Evolutionary conservation across 1,284 basidiomycete genomes (phyloP).

Genomic region (Pseudozyma sp.): DNA sequence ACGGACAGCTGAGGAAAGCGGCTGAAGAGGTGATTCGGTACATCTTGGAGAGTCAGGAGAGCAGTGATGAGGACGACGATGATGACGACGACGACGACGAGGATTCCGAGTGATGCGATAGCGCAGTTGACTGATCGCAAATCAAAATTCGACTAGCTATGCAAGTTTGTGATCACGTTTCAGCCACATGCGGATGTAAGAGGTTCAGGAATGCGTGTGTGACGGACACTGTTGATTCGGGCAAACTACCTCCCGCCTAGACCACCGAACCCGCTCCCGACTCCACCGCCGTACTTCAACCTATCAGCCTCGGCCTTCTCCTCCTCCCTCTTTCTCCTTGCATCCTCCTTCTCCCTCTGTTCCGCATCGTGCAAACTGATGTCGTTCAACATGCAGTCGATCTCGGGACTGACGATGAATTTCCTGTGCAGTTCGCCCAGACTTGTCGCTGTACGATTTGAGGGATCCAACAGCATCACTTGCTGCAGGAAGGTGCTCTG

Average conservation of each 20-base stretch:
- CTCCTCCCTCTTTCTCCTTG: conserved; percentile 12
- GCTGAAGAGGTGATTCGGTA: conserved; percentile 69
- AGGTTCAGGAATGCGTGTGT: too few species aligned
- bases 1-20: conserved; percentile 66
- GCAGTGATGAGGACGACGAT: conserved; percentile 65
- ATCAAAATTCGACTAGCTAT: too few species aligned
- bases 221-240: too few species aligned
- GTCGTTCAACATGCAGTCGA: conserved; percentile 80
- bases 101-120: conserved; percentile 10
- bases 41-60: conserved; percentile 68
- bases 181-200: background rate
- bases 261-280: conserved; percentile 12
- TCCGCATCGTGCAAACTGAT: conserved; percentile 36
- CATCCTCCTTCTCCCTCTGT: conserved; percentile 16
- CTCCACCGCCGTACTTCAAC: conserved; percentile 25
- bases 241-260: background rate
- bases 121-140: background rate
- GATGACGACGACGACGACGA: conserved; percentile 28
- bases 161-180: too few species aligned
- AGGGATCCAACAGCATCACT: conserved; percentile 79
- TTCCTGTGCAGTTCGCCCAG: conserved; percentile 87
- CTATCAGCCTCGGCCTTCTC: conserved; percentile 29
- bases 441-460: conserved; percentile 75
- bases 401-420: conserved; percentile 86
- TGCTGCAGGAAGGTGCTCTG: conserved; percentile 91